Evolutionary conservation across 768 basidiomycete genomes (phyloP).

Genomic region (Pisolithus microcarpus): DNA sequence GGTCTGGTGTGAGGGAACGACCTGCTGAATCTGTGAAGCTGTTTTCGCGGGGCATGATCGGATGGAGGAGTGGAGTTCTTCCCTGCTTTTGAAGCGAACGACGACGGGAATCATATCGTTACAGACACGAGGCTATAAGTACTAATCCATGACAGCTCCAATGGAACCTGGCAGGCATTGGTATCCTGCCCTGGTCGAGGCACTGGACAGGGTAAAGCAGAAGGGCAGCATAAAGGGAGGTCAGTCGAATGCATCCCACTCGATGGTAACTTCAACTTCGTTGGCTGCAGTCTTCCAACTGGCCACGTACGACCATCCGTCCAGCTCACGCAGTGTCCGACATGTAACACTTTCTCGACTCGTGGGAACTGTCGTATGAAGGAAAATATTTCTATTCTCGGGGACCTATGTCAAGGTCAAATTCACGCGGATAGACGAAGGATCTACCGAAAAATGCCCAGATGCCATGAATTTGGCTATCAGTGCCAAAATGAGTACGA

Average conservation of each 20-base stretch:
- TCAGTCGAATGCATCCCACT: neutral
- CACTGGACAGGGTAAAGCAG: neutral
- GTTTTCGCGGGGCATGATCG: constrained; percentile 55
- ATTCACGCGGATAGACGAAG: too few relatives aligned
- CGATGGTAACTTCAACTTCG: constrained; percentile 3
- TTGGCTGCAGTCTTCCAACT: constrained; percentile 50
- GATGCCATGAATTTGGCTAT: too few relatives aligned
- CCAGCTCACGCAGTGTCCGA: constrained; percentile 53
- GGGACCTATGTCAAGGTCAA: too few relatives aligned
- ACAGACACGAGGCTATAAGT: too few relatives aligned
- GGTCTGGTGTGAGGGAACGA: constrained; percentile 59
- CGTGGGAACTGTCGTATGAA: too few relatives aligned
- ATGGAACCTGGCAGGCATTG: neutral
- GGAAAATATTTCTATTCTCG: too few relatives aligned
- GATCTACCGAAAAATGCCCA: too few relatives aligned
- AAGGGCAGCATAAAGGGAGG: neutral
- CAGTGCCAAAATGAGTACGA: too few relatives aligned
- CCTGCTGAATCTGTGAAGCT: constrained; percentile 62
- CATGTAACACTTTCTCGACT: constrained; percentile 62
- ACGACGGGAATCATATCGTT: too few relatives aligned
- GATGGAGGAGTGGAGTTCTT: neutral
- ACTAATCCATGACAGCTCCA: constrained; percentile 12
- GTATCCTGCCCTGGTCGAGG: neutral
- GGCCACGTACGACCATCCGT: constrained; percentile 17
- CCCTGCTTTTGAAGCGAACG: too few relatives aligned